Evolutionary conservation across 305 asterid genomes (phyloP).

Genomic region (Fraxinus sp.): DNA sequence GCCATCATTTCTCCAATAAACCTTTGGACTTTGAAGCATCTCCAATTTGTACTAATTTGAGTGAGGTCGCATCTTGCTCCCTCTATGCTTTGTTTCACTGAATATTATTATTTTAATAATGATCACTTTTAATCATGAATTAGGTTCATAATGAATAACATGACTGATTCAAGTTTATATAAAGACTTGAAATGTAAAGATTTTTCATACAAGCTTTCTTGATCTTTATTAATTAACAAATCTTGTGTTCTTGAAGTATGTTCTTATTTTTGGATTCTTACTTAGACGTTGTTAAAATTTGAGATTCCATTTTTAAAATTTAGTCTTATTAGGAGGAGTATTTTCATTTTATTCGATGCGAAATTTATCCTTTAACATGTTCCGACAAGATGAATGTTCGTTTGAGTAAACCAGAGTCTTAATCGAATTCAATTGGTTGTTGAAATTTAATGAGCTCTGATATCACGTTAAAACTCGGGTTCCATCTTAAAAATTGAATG

Average conservation of each 20-base stretch:
- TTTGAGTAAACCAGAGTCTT: too few species aligned
- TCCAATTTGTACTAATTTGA: neutral
- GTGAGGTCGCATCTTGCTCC: neutral
- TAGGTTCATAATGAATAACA: neutral
- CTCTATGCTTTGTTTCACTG: neutral
- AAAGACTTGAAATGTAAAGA: neutral
- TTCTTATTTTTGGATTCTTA: neutral
- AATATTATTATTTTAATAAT: too few species aligned
- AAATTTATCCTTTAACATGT: too few species aligned
- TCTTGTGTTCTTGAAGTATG: neutral
- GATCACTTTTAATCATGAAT: neutral
- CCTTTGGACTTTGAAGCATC: neutral
- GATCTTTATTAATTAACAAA: neutral
- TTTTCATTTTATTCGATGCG: too few species aligned
- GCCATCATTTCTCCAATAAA: neutral
- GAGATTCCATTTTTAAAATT: too few species aligned
- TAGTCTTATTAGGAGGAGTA: too few species aligned
- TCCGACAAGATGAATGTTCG: too few species aligned
- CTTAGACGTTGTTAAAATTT: neutral
- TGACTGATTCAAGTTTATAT: neutral
- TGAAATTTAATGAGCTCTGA: too few species aligned
- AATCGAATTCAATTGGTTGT: too few species aligned
- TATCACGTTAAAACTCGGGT: too few species aligned
- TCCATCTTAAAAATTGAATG: too few species aligned
- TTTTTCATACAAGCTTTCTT: neutral